Evolutionary conservation across 345 rosid species (phyloP).

Genomic region (Linum tenue): DNA sequence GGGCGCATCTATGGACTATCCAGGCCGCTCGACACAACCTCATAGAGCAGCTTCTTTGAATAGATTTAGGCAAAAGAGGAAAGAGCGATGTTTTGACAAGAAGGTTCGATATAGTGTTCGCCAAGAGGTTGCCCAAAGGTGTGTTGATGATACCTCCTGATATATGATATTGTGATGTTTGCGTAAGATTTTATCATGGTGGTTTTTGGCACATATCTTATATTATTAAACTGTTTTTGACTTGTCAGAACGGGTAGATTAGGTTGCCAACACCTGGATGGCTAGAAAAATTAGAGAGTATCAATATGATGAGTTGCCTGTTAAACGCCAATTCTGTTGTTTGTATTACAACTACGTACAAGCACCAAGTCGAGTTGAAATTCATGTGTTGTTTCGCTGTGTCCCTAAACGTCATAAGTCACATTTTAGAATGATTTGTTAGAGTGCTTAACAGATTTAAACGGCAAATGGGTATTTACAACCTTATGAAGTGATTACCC

Average conservation of each 20-base stretch:
- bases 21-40: slow-evolving; percentile 50
- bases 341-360: no score
- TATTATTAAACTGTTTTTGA: not conserved
- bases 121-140: slow-evolving; percentile 77
- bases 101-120: slow-evolving; percentile 64
- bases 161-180: not conserved
- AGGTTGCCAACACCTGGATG: not conserved
- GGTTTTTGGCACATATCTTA: not conserved
- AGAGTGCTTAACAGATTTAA: no score
- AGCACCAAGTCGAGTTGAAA: no score
- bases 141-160: no score
- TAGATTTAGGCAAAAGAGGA: slow-evolving; percentile 66
- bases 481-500: no score
- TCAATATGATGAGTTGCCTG: not conserved
- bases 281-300: not conserved
- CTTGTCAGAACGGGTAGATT: not conserved
- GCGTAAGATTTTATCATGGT: not conserved
- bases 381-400: no score
- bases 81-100: slow-evolving; percentile 78
- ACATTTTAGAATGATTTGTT: no score
- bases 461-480: no score
- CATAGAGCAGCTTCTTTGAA: slow-evolving; percentile 63
- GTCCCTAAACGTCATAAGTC: no score
- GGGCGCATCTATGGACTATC: slow-evolving; percentile 30
- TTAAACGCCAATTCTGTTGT: no score